Conservation (phyloP, 2,329 filamentous ascomycete genomes). For the Calonectria hawksworthii region DNA sequence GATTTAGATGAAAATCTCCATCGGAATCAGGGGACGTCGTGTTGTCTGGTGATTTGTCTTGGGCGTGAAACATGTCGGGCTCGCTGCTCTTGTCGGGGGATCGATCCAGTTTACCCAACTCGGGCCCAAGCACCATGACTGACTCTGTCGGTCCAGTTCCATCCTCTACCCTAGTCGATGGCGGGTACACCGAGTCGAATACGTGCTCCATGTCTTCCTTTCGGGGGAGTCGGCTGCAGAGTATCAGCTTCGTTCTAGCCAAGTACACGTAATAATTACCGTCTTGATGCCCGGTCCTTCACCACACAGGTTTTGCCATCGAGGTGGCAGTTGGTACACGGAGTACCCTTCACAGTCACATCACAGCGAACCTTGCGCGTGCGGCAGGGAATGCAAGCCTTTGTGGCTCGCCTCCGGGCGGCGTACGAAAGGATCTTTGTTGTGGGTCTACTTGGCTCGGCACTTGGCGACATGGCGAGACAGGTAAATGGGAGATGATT, state of each 20-base stretch:
- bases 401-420: not conserved
- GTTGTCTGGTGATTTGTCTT: not conserved
- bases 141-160: not conserved
- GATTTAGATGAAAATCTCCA: not conserved
- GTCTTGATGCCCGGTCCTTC: constrained; percentile 4
- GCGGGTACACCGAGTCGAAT: not conserved
- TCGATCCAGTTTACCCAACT: not conserved
- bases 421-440: not conserved
- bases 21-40: not conserved
- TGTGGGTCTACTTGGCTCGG: not conserved
- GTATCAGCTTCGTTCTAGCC: not conserved
- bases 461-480: not conserved
- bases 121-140: not conserved
- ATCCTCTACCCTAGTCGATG: not conserved
- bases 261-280: not conserved
- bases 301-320: not conserved
- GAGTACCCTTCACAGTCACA: constrained; percentile 9
- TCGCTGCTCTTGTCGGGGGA: not conserved
- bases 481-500: not conserved
- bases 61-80: not conserved
- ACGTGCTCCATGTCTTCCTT: constrained; percentile 3
- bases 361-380: constrained; percentile 14
- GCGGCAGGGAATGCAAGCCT: constrained; percentile 7
- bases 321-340: constrained; percentile 14
- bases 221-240: not conserved